These are phyloP conservation scores for Streptanthus diversifolius DNA, from an alignment of 345 rosid species.

Conservation along the genomic window DNA sequence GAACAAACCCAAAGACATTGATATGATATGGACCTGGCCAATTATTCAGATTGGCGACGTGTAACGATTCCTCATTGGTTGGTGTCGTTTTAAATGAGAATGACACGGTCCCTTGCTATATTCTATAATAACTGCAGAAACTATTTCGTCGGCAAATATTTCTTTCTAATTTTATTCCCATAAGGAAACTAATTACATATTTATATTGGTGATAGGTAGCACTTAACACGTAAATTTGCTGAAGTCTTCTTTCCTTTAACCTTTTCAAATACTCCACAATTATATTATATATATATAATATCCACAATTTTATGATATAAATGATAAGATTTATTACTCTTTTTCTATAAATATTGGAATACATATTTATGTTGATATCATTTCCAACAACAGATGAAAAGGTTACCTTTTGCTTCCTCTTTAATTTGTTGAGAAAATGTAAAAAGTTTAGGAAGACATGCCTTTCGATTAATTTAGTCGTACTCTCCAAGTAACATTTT, in stretches of 20 bases:
- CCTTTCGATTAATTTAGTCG: not conserved
- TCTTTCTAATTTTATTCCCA: not conserved
- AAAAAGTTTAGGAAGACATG: not conserved
- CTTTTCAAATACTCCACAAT: not conserved
- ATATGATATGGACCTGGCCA: not conserved
- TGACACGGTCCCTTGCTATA: not conserved
- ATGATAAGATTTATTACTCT: not conserved
- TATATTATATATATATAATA: not conserved
- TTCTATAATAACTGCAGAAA: not conserved
- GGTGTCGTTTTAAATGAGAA: not conserved
- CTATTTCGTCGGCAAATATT: not conserved
- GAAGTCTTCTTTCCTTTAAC: not conserved
- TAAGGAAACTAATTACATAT: not conserved
- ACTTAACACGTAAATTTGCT: not conserved
- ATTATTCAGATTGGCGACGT: not conserved
- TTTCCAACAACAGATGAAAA: not conserved
- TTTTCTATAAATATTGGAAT: not conserved
- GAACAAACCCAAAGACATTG: not conserved
- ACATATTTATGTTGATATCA: not conserved
- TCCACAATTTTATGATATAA: not conserved
- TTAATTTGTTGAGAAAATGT: not conserved
- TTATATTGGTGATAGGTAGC: not conserved
- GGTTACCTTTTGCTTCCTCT: not conserved
- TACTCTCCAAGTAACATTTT: not conserved
- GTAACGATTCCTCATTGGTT: not conserved